Percentiles rank a stretch among this genome's conserved stretches.
phyloP scores from a whole-genome alignment of 148 eudicot genomes.

The Cornus suecica region DNA sequence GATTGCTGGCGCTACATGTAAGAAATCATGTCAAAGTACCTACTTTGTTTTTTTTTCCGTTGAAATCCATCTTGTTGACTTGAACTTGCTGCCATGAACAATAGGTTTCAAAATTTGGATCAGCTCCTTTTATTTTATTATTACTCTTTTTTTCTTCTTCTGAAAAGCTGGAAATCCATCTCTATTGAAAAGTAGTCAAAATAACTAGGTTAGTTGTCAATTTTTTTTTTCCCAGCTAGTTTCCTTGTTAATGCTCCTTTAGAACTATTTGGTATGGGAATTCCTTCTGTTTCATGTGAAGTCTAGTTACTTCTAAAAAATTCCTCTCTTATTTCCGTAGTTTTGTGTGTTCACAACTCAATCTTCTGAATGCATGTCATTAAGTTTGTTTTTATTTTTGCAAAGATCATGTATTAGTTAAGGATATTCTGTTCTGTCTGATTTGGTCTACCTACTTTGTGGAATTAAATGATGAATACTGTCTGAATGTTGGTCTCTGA shows the following conservation, averaged over 20 bases:
- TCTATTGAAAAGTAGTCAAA: neutral
- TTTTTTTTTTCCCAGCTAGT: neutral
- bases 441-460: neutral
- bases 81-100: neutral
- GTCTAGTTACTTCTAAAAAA: neutral
- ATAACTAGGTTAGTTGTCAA: neutral
- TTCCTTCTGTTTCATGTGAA: neutral
- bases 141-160: no score
- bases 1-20: conserved; percentile 69
- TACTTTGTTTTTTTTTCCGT: neutral
- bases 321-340: neutral
- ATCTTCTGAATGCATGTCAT: neutral
- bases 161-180: no score
- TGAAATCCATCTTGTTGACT: neutral
- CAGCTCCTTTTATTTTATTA: neutral
- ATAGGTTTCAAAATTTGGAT: neutral
- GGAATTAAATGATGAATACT: neutral
- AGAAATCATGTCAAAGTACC: conserved; percentile 14
- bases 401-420: neutral
- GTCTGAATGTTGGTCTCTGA: neutral
- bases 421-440: neutral
- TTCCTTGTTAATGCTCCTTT: neutral
- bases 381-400: no score
- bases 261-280: neutral
- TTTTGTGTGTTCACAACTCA: neutral